Conservation (phyloP, 1,139 yeast genomes). For the Suhomyces ambrosiae region DNA sequence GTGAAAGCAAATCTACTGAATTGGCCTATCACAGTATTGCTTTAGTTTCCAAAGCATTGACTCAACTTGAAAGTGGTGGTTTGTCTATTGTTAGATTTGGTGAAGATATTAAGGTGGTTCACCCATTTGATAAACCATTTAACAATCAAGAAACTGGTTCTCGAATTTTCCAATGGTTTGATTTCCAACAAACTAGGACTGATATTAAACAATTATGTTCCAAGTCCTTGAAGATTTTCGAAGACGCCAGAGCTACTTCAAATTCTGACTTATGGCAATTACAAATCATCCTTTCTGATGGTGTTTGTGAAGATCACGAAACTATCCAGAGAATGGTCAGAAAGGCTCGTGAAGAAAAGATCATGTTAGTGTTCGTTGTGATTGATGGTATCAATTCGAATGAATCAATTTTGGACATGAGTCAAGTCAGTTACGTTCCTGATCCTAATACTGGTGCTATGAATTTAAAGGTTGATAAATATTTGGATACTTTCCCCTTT, state of each 20-base stretch:
- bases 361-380: constrained; percentile 93
- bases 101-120: constrained; percentile 78
- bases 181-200: constrained; percentile 85
- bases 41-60: constrained; percentile 87
- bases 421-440: constrained; percentile 76
- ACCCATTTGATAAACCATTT: constrained; percentile 86
- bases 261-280: constrained; percentile 86
- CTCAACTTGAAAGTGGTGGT: constrained; percentile 94
- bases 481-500: constrained; percentile 93
- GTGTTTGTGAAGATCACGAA: constrained; percentile 94
- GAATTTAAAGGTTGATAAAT: constrained; percentile 76
- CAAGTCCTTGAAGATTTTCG: constrained; percentile 74
- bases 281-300: constrained; percentile 91
- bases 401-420: constrained; percentile 92
- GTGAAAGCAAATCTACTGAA: constrained; percentile 86
- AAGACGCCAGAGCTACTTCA: constrained; percentile 59
- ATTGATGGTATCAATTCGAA: constrained; percentile 85
- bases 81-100: constrained; percentile 91
- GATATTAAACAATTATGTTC: constrained; percentile 75
- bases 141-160: constrained; percentile 78
- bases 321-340: constrained; percentile 81
- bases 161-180: constrained; percentile 82
- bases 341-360: constrained; percentile 86
- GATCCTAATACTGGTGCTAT: constrained; percentile 71
- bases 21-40: constrained; percentile 95